These are phyloP conservation scores for Martensiomyces pterosporus DNA, from an alignment of 192 early-diverging fungal species.

Conservation along the genomic window DNA sequence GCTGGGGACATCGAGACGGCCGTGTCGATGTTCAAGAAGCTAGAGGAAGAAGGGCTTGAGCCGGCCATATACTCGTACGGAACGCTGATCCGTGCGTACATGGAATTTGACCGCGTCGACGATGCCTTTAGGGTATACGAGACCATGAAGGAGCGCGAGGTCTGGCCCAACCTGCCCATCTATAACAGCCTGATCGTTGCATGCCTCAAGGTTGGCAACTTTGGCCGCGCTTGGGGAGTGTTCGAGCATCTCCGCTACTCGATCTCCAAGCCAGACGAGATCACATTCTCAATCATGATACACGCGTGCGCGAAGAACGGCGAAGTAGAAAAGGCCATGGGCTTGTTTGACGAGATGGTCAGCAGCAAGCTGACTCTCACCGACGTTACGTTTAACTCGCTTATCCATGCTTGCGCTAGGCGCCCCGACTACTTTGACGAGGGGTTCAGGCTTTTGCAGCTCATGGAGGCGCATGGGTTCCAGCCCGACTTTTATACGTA, in stretches of 20 bases:
- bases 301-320: conserved; percentile 79
- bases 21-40: conserved; percentile 59
- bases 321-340: conserved; percentile 86
- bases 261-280: conserved; percentile 71
- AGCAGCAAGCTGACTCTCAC: conserved; percentile 65
- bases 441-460: conserved; percentile 70
- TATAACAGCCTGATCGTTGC: conserved; percentile 82
- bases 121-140: conserved; percentile 76
- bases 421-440: conserved; percentile 82
- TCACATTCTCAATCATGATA: conserved; percentile 86
- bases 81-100: conserved; percentile 67
- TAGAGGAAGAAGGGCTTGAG: conserved; percentile 51
- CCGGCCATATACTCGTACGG: conserved; percentile 68
- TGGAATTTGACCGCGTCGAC: conserved; percentile 53
- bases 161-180: conserved; percentile 56
- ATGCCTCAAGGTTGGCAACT: conserved; percentile 66
- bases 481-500: conserved; percentile 73
- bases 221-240: conserved; percentile 80
- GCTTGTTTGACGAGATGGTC: conserved; percentile 88
- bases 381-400: conserved; percentile 79
- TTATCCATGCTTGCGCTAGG: conserved; percentile 79
- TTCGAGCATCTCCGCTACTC: conserved; percentile 85
- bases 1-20: conserved; percentile 59
- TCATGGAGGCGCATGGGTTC: conserved; percentile 84
- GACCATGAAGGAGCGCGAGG: conserved; percentile 61